These are phyloP conservation scores for Phytophthora pini DNA, from an alignment of 352 stramenopile genomes.

Conservation along the genomic window DNA sequence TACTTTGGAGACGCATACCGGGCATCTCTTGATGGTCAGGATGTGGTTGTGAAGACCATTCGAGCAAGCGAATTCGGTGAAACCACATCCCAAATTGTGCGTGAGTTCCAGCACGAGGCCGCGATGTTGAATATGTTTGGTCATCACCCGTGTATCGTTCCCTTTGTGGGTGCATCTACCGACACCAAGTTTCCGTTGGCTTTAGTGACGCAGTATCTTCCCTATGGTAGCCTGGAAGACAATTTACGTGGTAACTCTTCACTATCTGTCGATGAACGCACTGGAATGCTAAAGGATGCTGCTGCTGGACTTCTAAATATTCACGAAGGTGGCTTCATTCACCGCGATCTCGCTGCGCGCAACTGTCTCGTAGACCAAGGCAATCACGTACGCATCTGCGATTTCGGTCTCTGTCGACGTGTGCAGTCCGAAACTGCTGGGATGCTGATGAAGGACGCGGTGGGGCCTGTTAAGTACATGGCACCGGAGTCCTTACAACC, in stretches of 20 bases:
- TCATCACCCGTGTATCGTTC: slow-evolving; percentile 80
- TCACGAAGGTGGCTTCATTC: slow-evolving; percentile 86
- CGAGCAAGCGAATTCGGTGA: slow-evolving; percentile 78
- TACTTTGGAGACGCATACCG: slow-evolving; percentile 86
- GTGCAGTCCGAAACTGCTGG: slow-evolving; percentile 57
- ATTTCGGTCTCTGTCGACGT: slow-evolving; percentile 80
- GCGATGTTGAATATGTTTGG: slow-evolving; percentile 86
- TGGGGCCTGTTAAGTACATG: slow-evolving; percentile 87
- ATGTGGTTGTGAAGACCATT: slow-evolving; percentile 88
- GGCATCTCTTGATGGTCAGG: slow-evolving; percentile 60
- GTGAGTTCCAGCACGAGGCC: slow-evolving; percentile 86
- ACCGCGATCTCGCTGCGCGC: slow-evolving; percentile 78
- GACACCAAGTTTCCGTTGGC: slow-evolving; percentile 70
- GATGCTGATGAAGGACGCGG: slow-evolving; percentile 67
- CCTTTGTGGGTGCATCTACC: slow-evolving; percentile 81
- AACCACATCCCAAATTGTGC: slow-evolving; percentile 73
- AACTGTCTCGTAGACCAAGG: slow-evolving; percentile 81
- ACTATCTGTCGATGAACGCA: slow-evolving; percentile 51
- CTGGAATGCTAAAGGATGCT: slow-evolving; percentile 74
- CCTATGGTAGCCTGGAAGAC: slow-evolving; percentile 76
- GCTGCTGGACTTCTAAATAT: slow-evolving; percentile 82
- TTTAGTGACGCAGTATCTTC: slow-evolving; percentile 79
- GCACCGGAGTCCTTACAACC: slow-evolving; percentile 80
- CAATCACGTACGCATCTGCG: slow-evolving; percentile 72
- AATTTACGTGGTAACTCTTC: slow-evolving; percentile 50